A percentile compares a stretch with the other conserved stretches of the same genome.
Evolutionary conservation across 116 monocot species (phyloP).

Genomic region (Zostera marina): DNA sequence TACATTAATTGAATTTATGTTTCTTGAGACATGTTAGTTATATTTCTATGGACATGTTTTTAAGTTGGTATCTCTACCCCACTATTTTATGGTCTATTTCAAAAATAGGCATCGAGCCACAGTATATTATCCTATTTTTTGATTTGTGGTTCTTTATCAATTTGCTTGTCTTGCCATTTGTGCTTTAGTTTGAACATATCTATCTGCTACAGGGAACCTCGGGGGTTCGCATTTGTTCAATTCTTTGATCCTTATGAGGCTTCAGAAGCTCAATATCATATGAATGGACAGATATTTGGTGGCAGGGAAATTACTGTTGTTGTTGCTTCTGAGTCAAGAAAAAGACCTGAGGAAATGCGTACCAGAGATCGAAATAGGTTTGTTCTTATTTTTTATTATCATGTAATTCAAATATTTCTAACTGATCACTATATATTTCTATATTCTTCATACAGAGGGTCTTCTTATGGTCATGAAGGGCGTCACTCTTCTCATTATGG

Average conservation of each 20-base stretch:
- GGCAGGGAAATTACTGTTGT: constrained; percentile 89
- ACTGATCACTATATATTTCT: neutral
- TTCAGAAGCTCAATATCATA: constrained; percentile 85
- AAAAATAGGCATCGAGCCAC: constrained; percentile 21
- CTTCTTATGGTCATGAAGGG: constrained; percentile 12
- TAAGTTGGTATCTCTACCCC: constrained; percentile 11
- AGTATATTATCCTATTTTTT: constrained; percentile 13
- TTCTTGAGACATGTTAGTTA: constrained; percentile 2
- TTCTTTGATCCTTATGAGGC: constrained; percentile 85
- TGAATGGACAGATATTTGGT: constrained; percentile 73
- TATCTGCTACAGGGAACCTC: constrained; percentile 51
- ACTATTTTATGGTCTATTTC: constrained; percentile 19
- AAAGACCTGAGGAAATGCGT: constrained; percentile 53
- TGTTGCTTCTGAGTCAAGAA: constrained; percentile 73
- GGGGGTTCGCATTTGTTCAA: constrained; percentile 93
- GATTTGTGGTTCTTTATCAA: constrained; percentile 1
- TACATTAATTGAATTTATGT: constrained; percentile 7
- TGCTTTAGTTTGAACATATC: neutral
- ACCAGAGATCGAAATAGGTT: constrained; percentile 13
- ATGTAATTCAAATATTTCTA: neutral
- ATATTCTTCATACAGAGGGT: constrained; percentile 8
- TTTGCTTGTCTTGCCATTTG: neutral
- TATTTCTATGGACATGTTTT: constrained; percentile 31
- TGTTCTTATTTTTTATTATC: neutral
- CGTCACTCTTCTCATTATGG: constrained; percentile 17